phyloP scores from a whole-genome alignment of 2,329 filamentous ascomycete species.

The Ascochyta pisi region DNA sequence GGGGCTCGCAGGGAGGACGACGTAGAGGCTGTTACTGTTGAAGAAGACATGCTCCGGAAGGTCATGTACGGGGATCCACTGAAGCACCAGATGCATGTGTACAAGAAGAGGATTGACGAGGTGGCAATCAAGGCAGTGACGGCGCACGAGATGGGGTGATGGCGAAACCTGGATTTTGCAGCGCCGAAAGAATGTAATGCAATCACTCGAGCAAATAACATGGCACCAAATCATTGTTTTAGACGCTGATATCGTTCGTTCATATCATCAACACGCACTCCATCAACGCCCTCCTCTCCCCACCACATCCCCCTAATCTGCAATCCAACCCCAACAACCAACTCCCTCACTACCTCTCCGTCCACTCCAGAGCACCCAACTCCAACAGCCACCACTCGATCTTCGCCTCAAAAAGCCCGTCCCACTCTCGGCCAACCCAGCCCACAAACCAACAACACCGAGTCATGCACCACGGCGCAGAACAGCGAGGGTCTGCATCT shows the following conservation, averaged over 20 bases:
- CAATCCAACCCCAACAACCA: conserved; percentile 45
- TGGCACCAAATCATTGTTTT: background rate
- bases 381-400: too few species aligned
- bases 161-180: background rate
- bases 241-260: background rate
- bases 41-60: conserved; percentile 70
- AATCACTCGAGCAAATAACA: background rate
- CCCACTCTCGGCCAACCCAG: conserved; percentile 48
- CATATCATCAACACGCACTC: background rate
- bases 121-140: conserved; percentile 74
- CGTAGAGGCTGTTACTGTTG: conserved; percentile 72
- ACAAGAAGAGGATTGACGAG: conserved; percentile 73
- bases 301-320: conserved; percentile 34
- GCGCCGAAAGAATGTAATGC: background rate
- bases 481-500: conserved; percentile 42
- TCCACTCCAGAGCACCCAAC: conserved; percentile 40
- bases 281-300: background rate
- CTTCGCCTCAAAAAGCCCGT: conserved; percentile 39
- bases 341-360: conserved; percentile 47
- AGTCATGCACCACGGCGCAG: conserved; percentile 47
- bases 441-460: conserved; percentile 54
- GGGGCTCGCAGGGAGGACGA: conserved; percentile 54
- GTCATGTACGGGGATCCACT: conserved; percentile 84
- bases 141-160: conserved; percentile 28
- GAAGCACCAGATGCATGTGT: conserved; percentile 81